phyloP scores from a whole-genome alignment of 1,284 basidiomycete genomes.

The Gomphus sp. region DNA sequence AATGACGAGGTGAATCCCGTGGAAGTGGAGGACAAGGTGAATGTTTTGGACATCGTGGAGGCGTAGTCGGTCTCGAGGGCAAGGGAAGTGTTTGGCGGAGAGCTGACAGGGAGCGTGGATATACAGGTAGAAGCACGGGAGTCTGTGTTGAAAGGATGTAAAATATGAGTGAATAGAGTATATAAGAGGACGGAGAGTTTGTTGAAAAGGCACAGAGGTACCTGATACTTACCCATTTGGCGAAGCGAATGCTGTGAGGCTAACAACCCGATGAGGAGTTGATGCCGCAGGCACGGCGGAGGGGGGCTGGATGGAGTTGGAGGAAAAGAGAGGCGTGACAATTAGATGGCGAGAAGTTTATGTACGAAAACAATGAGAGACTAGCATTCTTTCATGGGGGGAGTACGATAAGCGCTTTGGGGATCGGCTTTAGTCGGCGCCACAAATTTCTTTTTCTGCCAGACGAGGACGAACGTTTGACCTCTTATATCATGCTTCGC shows the following conservation, averaged over 20 bases:
- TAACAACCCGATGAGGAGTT: too few relatives aligned
- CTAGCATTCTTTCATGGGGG: neutral
- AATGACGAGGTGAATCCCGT: conserved; percentile 1
- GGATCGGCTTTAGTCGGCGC: conserved; percentile 1
- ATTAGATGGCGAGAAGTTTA: neutral
- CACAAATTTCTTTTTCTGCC: neutral
- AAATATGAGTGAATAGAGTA: neutral
- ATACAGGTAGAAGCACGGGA: neutral
- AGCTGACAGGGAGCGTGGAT: neutral
- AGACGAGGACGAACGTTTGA: too few relatives aligned
- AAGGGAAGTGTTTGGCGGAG: neutral
- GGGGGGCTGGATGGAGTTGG: neutral
- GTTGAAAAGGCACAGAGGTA: neutral
- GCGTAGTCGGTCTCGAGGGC: neutral
- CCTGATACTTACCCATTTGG: conserved; percentile 3
- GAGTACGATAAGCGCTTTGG: conserved; percentile 2
- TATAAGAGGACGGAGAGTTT: neutral
- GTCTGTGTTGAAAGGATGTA: neutral
- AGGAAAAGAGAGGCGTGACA: neutral
- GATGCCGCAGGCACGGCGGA: neutral
- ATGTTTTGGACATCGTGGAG: neutral
- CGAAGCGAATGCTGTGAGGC: neutral
- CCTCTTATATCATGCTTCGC: too few relatives aligned
- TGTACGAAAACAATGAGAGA: neutral
- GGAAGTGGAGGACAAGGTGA: conserved; percentile 10